These are phyloP conservation scores for Colletotrichum neosansevieriae DNA, from an alignment of 2,329 filamentous ascomycete species.

Conservation along the genomic window DNA sequence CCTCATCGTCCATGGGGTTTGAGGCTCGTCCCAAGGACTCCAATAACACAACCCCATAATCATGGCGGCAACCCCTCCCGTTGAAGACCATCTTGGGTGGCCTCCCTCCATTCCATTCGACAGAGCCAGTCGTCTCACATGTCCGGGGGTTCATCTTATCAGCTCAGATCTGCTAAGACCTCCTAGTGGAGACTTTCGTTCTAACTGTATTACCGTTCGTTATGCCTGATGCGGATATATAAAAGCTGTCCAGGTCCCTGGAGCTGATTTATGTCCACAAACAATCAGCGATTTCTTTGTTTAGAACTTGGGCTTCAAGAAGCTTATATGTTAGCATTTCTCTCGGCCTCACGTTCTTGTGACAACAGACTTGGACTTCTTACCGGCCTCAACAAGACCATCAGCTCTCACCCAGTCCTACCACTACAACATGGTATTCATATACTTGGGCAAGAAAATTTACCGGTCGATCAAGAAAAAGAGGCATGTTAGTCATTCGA, in stretches of 20 bases:
- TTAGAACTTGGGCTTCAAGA: neutral
- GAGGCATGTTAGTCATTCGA: neutral
- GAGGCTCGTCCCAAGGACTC: neutral
- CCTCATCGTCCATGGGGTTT: neutral
- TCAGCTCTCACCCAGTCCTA: neutral
- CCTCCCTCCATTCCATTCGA: conserved; percentile 11
- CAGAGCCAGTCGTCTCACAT: conserved; percentile 5
- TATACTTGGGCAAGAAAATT: conserved; percentile 32
- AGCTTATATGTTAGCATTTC: neutral
- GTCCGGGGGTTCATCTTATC: neutral
- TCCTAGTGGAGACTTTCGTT: neutral
- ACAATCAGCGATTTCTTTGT: neutral
- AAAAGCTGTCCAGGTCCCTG: neutral
- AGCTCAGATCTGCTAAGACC: neutral
- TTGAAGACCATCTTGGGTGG: neutral
- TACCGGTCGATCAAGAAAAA: conserved; percentile 19
- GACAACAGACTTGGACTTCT: neutral
- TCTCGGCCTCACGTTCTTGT: too few relatives aligned
- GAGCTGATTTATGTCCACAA: neutral
- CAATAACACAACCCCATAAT: neutral
- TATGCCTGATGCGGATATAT: neutral
- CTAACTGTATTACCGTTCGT: neutral
- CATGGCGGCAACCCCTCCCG: neutral
- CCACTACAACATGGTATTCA: conserved; percentile 25
- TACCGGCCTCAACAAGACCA: neutral